Percentiles rank a stretch among this genome's conserved stretches.
These are phyloP conservation scores for Aspergillus egyptiacus DNA, from an alignment of 495 filamentous ascomycete genomes.

Conservation along the genomic window DNA sequence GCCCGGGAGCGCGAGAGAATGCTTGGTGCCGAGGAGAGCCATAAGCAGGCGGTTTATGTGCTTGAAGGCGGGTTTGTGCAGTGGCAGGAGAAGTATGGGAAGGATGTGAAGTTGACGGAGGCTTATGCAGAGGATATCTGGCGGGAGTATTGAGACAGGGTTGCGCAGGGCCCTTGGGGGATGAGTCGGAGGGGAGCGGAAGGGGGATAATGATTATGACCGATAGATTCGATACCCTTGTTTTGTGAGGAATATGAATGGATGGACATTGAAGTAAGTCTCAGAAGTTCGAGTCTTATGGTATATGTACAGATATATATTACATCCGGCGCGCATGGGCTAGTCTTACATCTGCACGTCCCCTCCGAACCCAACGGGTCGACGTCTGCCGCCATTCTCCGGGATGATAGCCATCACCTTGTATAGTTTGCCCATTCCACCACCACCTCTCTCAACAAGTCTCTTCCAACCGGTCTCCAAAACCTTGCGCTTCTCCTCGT, in stretches of 20 bases:
- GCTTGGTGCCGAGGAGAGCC: constrained; percentile 31
- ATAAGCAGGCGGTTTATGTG: constrained; percentile 67
- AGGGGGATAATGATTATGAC: not conserved
- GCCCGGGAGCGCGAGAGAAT: constrained; percentile 35
- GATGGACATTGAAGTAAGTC: too few species aligned
- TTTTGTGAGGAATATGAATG: not conserved
- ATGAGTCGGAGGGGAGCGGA: too few species aligned
- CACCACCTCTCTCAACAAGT: constrained; percentile 67
- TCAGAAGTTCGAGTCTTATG: too few species aligned
- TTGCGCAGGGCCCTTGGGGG: not conserved
- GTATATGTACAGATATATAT: constrained; percentile 3
- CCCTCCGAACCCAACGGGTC: constrained; percentile 91
- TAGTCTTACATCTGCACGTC: not conserved
- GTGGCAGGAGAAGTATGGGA: constrained; percentile 83
- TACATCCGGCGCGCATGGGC: not conserved
- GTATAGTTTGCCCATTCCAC: constrained; percentile 90
- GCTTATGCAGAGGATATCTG: constrained; percentile 82
- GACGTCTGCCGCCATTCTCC: constrained; percentile 61
- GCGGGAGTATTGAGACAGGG: constrained; percentile 49
- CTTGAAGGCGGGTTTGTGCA: constrained; percentile 81
- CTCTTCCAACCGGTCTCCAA: constrained; percentile 72
- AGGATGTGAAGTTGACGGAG: constrained; percentile 77
- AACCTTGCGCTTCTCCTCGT: constrained; percentile 49
- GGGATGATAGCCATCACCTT: constrained; percentile 90
- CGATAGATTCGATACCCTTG: not conserved